Percentiles rank a stretch among this genome's conserved stretches.
Evolutionary conservation across 306 rosid species (phyloP).

Genomic region (Sicyos edulis): DNA sequence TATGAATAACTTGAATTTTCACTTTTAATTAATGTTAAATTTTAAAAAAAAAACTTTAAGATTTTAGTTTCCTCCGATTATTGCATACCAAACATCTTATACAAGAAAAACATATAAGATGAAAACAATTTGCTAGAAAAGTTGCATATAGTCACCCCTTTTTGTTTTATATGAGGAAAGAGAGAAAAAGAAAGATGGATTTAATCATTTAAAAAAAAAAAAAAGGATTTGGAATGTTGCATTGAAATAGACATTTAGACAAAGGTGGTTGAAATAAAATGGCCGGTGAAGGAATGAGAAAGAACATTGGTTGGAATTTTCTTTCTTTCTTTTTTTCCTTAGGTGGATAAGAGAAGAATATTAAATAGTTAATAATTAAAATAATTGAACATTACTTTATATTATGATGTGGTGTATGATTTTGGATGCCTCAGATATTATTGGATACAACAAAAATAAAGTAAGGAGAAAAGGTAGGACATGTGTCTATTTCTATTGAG

Average conservation of each 20-base stretch:
- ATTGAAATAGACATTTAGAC: neutral
- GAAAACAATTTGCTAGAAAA: neutral
- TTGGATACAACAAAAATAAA: too few species aligned
- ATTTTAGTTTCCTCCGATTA: neutral
- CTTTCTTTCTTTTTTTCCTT: too few species aligned
- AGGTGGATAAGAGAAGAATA: too few species aligned
- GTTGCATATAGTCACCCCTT: neutral
- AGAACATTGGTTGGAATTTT: neutral
- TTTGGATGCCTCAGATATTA: too few species aligned
- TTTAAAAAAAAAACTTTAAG: too few species aligned
- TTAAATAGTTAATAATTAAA: too few species aligned
- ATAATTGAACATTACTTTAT: too few species aligned
- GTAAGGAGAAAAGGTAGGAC: too few species aligned
- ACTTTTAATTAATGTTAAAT: too few species aligned
- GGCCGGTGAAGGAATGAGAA: constrained; percentile 9
- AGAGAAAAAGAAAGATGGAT: neutral
- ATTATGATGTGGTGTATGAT: too few species aligned
- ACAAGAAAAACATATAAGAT: neutral
- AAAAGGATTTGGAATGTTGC: constrained; percentile 8
- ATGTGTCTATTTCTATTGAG: too few species aligned
- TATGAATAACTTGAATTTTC: too few species aligned
- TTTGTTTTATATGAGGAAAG: constrained; percentile 11
- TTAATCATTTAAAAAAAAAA: neutral
- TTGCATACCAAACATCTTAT: neutral
- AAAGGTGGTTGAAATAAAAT: constrained; percentile 1